Evolutionary conservation across 805 yeast genomes (phyloP).

Genomic region (Spathaspora sp.): DNA sequence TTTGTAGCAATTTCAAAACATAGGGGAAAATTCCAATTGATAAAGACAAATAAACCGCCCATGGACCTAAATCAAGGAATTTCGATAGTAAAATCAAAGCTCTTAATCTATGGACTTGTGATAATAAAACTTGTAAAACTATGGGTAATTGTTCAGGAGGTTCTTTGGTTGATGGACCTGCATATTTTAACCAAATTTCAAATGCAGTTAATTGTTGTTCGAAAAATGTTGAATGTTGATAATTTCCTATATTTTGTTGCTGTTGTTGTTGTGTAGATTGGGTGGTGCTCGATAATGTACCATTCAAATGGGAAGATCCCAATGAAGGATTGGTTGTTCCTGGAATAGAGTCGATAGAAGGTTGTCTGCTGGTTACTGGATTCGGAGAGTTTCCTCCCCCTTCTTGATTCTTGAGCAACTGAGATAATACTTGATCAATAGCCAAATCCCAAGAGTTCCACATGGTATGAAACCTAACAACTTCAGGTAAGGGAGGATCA

Average conservation of each 20-base stretch:
- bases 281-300: slow-evolving; percentile 1
- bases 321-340: slow-evolving; percentile 4
- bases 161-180: slow-evolving; percentile 72
- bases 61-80: slow-evolving; percentile 91
- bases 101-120: slow-evolving; percentile 90
- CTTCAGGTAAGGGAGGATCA: slow-evolving; percentile 87
- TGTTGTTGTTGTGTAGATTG: not conserved
- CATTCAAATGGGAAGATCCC: not conserved
- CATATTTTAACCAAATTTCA: slow-evolving; percentile 90
- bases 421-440: slow-evolving; percentile 85
- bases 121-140: slow-evolving; percentile 83
- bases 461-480: slow-evolving; percentile 77
- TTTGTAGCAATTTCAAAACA: slow-evolving; percentile 81
- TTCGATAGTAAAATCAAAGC: slow-evolving; percentile 81
- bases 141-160: slow-evolving; percentile 96
- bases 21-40: slow-evolving; percentile 96
- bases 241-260: slow-evolving; percentile 38
- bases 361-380: not conserved
- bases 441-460: slow-evolving; percentile 99
- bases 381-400: not conserved
- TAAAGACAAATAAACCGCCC: slow-evolving; percentile 92
- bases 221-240: slow-evolving; percentile 89
- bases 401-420: slow-evolving; percentile 42
- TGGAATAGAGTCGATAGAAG: not conserved
- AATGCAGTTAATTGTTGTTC: slow-evolving; percentile 96